A percentile compares a stretch with the other conserved stretches of the same genome.
Conservation (phyloP, 768 basidiomycete genomes). For the Tricholoma flavovirens region DNA sequence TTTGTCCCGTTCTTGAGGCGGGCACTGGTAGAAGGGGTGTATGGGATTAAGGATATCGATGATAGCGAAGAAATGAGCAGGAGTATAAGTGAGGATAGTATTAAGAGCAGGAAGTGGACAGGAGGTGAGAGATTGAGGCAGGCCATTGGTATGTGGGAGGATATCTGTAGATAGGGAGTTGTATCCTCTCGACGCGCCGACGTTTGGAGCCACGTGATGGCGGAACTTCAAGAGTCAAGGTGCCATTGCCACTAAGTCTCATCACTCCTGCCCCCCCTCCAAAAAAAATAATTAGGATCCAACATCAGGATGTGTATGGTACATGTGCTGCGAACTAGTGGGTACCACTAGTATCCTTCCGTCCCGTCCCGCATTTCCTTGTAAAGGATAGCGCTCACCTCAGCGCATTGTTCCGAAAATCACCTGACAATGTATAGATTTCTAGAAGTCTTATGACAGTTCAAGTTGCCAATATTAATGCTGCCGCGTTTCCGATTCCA, state of each 20-base stretch:
- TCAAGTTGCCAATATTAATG: neutral
- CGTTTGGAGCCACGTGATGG: too few relatives aligned
- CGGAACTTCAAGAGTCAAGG: too few relatives aligned
- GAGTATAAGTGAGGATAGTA: slow-evolving; percentile 13
- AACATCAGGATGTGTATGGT: too few relatives aligned
- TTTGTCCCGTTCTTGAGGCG: slow-evolving; percentile 68
- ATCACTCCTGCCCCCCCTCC: too few relatives aligned
- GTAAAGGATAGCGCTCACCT: too few relatives aligned
- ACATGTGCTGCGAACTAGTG: too few relatives aligned
- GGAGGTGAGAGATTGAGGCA: slow-evolving; percentile 32
- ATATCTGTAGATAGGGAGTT: neutral
- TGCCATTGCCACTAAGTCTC: too few relatives aligned
- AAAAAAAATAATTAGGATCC: too few relatives aligned
- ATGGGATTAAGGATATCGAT: slow-evolving; percentile 33
- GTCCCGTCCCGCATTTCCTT: too few relatives aligned
- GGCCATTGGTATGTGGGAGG: neutral
- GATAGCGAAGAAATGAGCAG: neutral
- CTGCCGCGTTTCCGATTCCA: too few relatives aligned
- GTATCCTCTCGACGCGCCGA: too few relatives aligned
- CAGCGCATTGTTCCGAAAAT: neutral
- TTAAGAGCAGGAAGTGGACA: slow-evolving; percentile 15
- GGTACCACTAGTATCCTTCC: too few relatives aligned
- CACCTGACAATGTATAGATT: neutral
- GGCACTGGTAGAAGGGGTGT: slow-evolving; percentile 73
- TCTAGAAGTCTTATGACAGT: neutral